These are phyloP conservation scores for Phytophthora constricta DNA, from an alignment of 352 stramenopile species.

Conservation along the genomic window DNA sequence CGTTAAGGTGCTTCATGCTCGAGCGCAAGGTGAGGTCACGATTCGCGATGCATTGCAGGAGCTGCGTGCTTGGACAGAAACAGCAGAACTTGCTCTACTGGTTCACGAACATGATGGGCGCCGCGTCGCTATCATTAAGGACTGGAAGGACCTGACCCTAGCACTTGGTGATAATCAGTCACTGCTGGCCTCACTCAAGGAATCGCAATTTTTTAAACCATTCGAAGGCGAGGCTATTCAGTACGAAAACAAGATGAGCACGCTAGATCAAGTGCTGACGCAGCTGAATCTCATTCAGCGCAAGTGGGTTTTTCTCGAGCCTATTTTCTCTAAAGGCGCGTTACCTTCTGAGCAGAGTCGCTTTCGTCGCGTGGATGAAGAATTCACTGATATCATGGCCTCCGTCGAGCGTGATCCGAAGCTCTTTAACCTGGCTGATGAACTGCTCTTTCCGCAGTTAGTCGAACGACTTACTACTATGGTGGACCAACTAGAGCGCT, in stretches of 20 bases:
- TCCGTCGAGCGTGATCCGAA: constrained; percentile 89
- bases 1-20: constrained; percentile 92
- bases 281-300: constrained; percentile 94
- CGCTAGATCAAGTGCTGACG: constrained; percentile 82
- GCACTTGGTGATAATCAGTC: constrained; percentile 96
- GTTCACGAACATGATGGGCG: constrained; percentile 84
- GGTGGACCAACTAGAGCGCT: constrained; percentile 94
- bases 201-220: constrained; percentile 96
- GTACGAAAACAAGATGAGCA: constrained; percentile 92
- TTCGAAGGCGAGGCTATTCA: constrained; percentile 92
- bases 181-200: constrained; percentile 93
- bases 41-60: constrained; percentile 96
- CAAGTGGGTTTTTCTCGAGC: constrained; percentile 97
- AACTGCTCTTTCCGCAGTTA: constrained; percentile 91
- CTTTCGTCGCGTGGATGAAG: constrained; percentile 93
- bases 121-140: constrained; percentile 92
- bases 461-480: constrained; percentile 81
- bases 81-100: constrained; percentile 89
- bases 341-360: constrained; percentile 91
- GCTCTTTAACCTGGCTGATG: constrained; percentile 93
- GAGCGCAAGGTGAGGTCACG: constrained; percentile 93
- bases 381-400: constrained; percentile 95
- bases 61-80: constrained; percentile 93
- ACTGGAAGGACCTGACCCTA: constrained; percentile 96
- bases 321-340: constrained; percentile 95